Evolutionary conservation across 2,329 filamentous ascomycete genomes (phyloP).

Genomic region (Purpureocillium takamizusanense): DNA sequence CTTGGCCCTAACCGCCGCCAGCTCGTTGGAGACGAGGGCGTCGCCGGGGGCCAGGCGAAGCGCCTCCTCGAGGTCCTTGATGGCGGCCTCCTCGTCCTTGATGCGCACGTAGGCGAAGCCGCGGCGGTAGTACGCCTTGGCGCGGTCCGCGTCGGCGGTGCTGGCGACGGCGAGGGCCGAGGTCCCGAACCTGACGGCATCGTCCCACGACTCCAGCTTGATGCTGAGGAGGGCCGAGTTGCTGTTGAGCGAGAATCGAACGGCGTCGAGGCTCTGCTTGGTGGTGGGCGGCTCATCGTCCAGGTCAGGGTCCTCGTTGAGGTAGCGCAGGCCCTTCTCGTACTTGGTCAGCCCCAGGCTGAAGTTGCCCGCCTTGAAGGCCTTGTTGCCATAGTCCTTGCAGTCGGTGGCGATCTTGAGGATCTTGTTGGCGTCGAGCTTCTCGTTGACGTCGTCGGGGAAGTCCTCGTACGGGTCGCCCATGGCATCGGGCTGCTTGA

Average conservation of each 20-base stretch:
- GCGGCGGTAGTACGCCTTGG: slow-evolving; percentile 81
- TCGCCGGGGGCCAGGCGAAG: slow-evolving; percentile 68
- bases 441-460: slow-evolving; percentile 67
- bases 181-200: slow-evolving; percentile 60
- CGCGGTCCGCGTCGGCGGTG: slow-evolving; percentile 67
- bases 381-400: slow-evolving; percentile 87
- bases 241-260: slow-evolving; percentile 80
- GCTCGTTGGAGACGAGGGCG: slow-evolving; percentile 64
- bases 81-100: slow-evolving; percentile 77
- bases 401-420: slow-evolving; percentile 74
- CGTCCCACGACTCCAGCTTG: slow-evolving; percentile 66
- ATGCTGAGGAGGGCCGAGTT: slow-evolving; percentile 81
- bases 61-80: slow-evolving; percentile 68
- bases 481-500: slow-evolving; percentile 65
- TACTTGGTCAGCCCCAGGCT: slow-evolving; percentile 78
- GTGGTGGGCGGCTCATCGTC: slow-evolving; percentile 64
- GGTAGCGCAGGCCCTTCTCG: slow-evolving; percentile 82
- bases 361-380: slow-evolving; percentile 74
- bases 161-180: slow-evolving; percentile 61
- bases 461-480: slow-evolving; percentile 95
- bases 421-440: slow-evolving; percentile 58
- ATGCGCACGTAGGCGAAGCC: slow-evolving; percentile 64
- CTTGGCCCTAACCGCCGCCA: slow-evolving; percentile 68
- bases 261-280: slow-evolving; percentile 55
- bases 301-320: slow-evolving; percentile 72